Conservation (phyloP, 2,329 filamentous ascomycete genomes). For the Didymella sp. region DNA sequence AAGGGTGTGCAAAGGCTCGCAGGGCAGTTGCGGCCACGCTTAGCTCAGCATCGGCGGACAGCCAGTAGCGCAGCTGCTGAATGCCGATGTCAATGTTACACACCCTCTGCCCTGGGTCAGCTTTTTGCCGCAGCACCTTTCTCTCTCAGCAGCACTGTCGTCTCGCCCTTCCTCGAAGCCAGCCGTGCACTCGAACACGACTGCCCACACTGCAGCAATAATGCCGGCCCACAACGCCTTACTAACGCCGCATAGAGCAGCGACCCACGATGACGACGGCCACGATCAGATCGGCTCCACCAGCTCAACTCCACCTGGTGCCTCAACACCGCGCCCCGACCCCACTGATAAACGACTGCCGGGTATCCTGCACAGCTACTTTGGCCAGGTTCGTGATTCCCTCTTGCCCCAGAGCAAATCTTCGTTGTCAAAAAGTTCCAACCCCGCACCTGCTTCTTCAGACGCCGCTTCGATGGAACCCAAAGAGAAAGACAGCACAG, state of each 20-base stretch:
- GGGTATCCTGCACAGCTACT: conserved; percentile 93
- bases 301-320: conserved; percentile 86
- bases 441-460: conserved; percentile 43
- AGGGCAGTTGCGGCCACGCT: conserved; percentile 21
- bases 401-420: conserved; percentile 57
- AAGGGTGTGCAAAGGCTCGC: conserved; percentile 10
- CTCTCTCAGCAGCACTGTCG: conserved; percentile 8
- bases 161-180: conserved; percentile 9
- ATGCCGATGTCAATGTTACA: conserved; percentile 40
- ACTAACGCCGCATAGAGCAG: conserved; percentile 49
- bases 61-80: conserved; percentile 20
- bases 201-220: conserved; percentile 27
- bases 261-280: conserved; percentile 74
- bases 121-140: conserved; percentile 23
- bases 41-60: conserved; percentile 28
- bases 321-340: conserved; percentile 93
- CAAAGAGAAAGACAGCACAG: conserved; percentile 31
- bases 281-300: conserved; percentile 78
- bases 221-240: conserved; percentile 46
- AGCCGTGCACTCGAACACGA: conserved; percentile 16
- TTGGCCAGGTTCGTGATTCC: conserved; percentile 95
- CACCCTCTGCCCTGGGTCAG: conserved; percentile 39
- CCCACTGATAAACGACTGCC: conserved; percentile 93
- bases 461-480: conserved; percentile 21
- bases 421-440: conserved; percentile 45